Base-by-base conservation (phyloP, 495 filamentous ascomycete species). In the Sphaerosporella brunnea region DNA sequence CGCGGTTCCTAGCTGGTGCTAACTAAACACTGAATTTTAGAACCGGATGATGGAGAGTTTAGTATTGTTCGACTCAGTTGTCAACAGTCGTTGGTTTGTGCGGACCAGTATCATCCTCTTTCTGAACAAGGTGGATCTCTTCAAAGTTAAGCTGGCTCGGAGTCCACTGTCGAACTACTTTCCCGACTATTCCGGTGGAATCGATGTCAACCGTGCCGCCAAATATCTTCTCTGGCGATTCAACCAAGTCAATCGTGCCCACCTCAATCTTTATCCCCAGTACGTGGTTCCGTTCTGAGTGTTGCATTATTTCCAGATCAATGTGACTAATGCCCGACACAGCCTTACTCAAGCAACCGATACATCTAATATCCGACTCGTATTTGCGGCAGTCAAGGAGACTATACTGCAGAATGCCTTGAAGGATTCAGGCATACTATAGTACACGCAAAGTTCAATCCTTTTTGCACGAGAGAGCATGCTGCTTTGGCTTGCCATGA, bases 31-130 rank as follows among this genome's bases (percentile, higher is more conserved):
- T n/a, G n/a, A 54, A 60, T 42, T 37, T 40, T 38, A 93, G 82
- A 97, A 97, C 60, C 88, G 92, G 41, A 95, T 96, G 90, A 93
- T 94, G 83, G 90, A 96, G 64, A 90, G 82, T 57, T 63, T 97
- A 24, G 77, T 96, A 30, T 74, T 97, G n/a, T 97, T 97, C 63
- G 92, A 96, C 66, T 95, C 88, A 5, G 90, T 97, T 3, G 90
- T 97, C 53, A 97, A 97, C 65, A 95, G 88, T 49, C 73, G 90
- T 56, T 97, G 92, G 92, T 97, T 97, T 65, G 87, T 95, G 79
- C 73, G 90, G 50, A 95, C 90, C 20, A 94, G 85, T 64, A 97
- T 97, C 62, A 95, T 96, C 61, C 72, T 97, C 21, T 96, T 96
- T 69, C 70, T 97, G 42, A 95, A 95, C 68, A 97, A 97, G 65